These are phyloP conservation scores for Euphorbia tirucalli DNA, from an alignment of 345 rosid species.

Conservation along the genomic window DNA sequence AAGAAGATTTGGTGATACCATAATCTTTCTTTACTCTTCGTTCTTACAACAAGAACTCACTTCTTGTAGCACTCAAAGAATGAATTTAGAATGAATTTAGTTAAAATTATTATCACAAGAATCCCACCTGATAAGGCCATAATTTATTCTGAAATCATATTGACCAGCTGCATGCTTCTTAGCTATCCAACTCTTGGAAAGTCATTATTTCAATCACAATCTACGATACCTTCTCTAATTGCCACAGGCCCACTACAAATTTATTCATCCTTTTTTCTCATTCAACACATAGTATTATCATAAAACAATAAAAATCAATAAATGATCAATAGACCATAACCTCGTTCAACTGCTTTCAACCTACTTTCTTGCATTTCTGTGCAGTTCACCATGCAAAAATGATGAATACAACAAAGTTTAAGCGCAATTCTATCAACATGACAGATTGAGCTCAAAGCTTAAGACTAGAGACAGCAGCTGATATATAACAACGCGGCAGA, in stretches of 20 bases:
- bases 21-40: not conserved
- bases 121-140: not conserved
- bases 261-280: not conserved
- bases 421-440: no score
- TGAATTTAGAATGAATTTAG: not conserved
- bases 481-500: not conserved
- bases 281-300: not conserved
- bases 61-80: not conserved
- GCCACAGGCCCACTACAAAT: not conserved
- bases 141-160: not conserved
- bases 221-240: no score
- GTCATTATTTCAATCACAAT: no score
- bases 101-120: not conserved
- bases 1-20: not conserved
- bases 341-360: not conserved
- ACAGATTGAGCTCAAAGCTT: no score
- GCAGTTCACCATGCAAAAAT: no score
- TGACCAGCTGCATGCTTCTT: not conserved
- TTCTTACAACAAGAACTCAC: not conserved
- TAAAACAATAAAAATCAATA: not conserved
- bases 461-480: no score
- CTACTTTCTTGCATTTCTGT: not conserved
- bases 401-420: no score
- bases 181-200: not conserved
- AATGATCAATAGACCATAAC: not conserved